These are phyloP conservation scores for Corylus heterophylla DNA, from an alignment of 306 rosid genomes.

Conservation along the genomic window DNA sequence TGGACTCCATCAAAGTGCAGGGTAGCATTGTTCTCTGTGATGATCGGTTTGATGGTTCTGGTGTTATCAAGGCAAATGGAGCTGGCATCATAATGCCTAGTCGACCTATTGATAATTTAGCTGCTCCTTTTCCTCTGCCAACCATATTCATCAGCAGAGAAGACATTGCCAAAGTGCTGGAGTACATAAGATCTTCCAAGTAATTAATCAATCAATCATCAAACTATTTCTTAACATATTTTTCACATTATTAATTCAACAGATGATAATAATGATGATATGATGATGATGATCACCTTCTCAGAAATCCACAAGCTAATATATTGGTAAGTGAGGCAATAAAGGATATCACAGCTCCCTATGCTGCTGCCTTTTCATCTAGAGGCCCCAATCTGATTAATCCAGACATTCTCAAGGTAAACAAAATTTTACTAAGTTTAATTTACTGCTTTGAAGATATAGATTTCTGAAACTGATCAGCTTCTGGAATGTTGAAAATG, in stretches of 20 bases:
- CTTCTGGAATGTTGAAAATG: neutral
- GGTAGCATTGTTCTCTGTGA: slow-evolving; percentile 32
- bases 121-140: slow-evolving; percentile 13
- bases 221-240: no score
- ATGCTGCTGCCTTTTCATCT: slow-evolving; percentile 24
- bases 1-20: slow-evolving; percentile 16
- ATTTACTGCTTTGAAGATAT: neutral
- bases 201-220: neutral
- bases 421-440: neutral
- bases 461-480: neutral
- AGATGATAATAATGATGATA: neutral
- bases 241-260: neutral
- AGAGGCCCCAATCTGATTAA: slow-evolving; percentile 27
- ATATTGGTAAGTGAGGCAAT: slow-evolving; percentile 15
- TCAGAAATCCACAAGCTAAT: slow-evolving; percentile 30
- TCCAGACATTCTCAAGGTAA: slow-evolving; percentile 36
- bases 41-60: neutral
- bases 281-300: neutral
- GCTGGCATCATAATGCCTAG: slow-evolving; percentile 15
- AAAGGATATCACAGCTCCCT: slow-evolving; percentile 14
- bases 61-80: slow-evolving; percentile 5
- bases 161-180: slow-evolving; percentile 8
- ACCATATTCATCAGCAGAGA: slow-evolving; percentile 8
- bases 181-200: slow-evolving; percentile 19
- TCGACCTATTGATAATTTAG: neutral